Conservation (phyloP, 768 basidiomycete species). For the Podaxis sp. region DNA sequence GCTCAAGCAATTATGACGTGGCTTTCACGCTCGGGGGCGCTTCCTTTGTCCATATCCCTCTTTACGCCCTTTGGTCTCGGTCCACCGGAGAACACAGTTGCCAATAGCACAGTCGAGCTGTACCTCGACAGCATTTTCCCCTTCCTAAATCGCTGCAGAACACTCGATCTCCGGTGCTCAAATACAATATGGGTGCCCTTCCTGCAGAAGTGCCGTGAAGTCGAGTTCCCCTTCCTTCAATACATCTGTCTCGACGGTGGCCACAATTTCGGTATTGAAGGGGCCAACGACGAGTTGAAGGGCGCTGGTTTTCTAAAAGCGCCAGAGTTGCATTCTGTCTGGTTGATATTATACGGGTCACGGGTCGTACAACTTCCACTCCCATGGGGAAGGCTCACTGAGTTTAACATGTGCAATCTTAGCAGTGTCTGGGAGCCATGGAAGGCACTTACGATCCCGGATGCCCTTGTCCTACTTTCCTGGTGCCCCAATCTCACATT, state of each 20-base stretch:
- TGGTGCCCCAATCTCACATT: background rate
- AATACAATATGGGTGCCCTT: background rate
- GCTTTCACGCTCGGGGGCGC: constrained; percentile 12
- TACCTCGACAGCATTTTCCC: constrained; percentile 9
- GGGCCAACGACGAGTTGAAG: background rate
- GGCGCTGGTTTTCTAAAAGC: background rate
- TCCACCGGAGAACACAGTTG: background rate
- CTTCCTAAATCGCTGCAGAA: constrained; percentile 2
- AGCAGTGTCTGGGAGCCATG: background rate
- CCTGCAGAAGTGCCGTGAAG: background rate
- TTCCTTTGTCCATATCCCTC: constrained; percentile 9
- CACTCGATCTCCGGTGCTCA: background rate
- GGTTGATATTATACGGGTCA: background rate
- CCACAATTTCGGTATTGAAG: background rate
- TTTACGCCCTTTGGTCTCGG: background rate
- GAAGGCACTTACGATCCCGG: background rate
- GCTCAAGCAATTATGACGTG: constrained; percentile 3
- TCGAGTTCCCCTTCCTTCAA: background rate
- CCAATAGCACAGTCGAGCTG: background rate
- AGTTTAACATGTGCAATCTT: background rate
- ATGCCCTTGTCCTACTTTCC: background rate
- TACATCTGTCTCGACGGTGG: background rate
- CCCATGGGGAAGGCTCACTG: background rate
- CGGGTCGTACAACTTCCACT: background rate
- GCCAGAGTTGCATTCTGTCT: background rate